phyloP scores from a whole-genome alignment of 208 protist species.

The Phytomonas sp. region DNA sequence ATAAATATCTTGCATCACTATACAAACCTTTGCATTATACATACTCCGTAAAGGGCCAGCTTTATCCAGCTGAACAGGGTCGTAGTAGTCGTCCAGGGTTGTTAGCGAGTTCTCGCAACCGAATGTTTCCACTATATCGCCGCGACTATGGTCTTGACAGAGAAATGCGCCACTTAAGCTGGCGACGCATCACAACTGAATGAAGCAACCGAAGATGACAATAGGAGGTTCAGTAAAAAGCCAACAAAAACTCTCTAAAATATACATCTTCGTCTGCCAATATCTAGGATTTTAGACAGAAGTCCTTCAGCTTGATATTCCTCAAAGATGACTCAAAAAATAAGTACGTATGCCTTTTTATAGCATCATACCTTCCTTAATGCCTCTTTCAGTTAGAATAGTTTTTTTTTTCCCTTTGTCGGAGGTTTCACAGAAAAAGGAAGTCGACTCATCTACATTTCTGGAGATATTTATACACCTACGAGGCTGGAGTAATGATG shows the following conservation, averaged over 20 bases:
- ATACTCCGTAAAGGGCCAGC: slow-evolving; percentile 66
- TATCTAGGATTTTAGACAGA: neutral
- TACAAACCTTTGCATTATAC: slow-evolving; percentile 80
- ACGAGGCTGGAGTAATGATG: slow-evolving; percentile 35
- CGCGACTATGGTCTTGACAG: slow-evolving; percentile 48
- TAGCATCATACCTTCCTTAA: neutral
- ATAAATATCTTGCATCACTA: slow-evolving; percentile 67
- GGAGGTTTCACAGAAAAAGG: neutral
- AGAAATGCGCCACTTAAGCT: slow-evolving; percentile 46
- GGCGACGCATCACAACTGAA: slow-evolving; percentile 52
- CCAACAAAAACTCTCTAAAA: neutral
- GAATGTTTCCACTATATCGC: slow-evolving; percentile 73
- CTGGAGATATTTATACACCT: neutral
- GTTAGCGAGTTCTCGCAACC: slow-evolving; percentile 36
- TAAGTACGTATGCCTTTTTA: neutral
- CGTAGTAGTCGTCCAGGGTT: slow-evolving; percentile 65
- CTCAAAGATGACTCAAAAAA: neutral
- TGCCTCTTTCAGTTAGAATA: neutral
- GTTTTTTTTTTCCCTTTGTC: neutral
- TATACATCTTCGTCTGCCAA: neutral
- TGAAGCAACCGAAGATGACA: slow-evolving; percentile 13
- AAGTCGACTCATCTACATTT: neutral
- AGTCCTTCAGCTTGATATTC: neutral
- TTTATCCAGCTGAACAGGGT: slow-evolving; percentile 73
- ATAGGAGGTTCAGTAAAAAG: neutral